Evolutionary conservation across 192 early-diverging fungal species (phyloP), one percentile per base, ranked within the genome.

Genomic region (Podila minutissima): DNA sequence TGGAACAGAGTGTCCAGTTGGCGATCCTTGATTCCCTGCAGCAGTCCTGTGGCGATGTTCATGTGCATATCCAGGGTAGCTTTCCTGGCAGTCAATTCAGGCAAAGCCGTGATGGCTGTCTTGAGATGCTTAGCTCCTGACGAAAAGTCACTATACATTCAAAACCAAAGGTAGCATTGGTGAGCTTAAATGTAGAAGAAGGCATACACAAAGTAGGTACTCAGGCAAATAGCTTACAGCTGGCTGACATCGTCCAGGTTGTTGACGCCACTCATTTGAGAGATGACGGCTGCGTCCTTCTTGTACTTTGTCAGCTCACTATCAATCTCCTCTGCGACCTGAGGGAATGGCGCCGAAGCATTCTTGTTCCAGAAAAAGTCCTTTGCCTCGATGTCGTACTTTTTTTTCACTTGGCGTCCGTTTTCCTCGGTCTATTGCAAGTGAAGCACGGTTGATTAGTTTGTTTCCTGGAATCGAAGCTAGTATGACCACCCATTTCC

Each of bases 351-450:
- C 77, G 90, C 94, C 48, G 90, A 87, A 9, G 97, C 93, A 84
- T 98, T 96, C 84, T 91, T 93, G 22, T 86, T 87, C 98, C 98
- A 99, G 84, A 99, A 99, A 64, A 92, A 92, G 82, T 99, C 98
- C 74, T 87, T 89, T 28, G 88, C 88, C 60, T 97, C 95, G 31
- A 99, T 89, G 74, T 99, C 96, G 72, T 95, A 97, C 24, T 86
- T 88, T 73, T 94, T 96, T 66, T 89, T 92, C 13, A 82, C 71
- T 33, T 84, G 86, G 28, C 83, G 84, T 5, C 91, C 95, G 60
- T 92, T 85, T 31, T 93, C 92, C 9, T 91, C 91, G 0, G 83
- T 74, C 78, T 90, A 83, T 35, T 11, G 48, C 7, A 12, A 17
- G 17, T 1, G 53, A 57, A 35, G 46, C 15, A 20, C 28, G 1